Evolutionary conservation across 75 land plant species (phyloP).

Genomic region (Picea glauca): DNA sequence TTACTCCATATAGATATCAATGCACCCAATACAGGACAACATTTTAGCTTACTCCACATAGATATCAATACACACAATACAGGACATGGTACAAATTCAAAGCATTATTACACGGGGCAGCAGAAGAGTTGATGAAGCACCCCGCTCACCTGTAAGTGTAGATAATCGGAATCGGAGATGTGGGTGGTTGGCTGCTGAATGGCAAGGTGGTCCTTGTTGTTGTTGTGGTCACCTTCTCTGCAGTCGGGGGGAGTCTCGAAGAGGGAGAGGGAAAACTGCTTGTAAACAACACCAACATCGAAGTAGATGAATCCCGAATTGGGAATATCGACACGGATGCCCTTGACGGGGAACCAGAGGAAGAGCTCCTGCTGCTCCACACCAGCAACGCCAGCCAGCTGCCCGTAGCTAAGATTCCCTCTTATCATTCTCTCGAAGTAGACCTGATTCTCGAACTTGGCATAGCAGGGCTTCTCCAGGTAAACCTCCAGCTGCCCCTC

Average conservation of each 20-base stretch:
- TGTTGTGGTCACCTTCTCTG: not conserved
- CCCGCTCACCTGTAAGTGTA: too few species aligned
- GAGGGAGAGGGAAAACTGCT: conserved; percentile 55
- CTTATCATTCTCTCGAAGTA: conserved; percentile 44
- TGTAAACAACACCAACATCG: conserved; percentile 69
- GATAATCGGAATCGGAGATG: too few species aligned
- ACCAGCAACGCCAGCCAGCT: conserved; percentile 50
- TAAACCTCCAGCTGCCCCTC: conserved; percentile 37
- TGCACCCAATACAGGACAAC: too few species aligned
- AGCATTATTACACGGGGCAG: too few species aligned
- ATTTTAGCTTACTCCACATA: too few species aligned
- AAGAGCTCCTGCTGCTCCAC: conserved; percentile 62
- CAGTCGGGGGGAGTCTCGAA: conserved; percentile 76
- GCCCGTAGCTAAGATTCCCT: conserved; percentile 60
- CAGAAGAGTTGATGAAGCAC: too few species aligned
- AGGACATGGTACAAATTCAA: too few species aligned
- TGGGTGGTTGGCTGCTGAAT: too few species aligned
- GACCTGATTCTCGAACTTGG: conserved; percentile 45
- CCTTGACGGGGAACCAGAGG: conserved; percentile 77
- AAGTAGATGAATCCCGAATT: conserved; percentile 56
- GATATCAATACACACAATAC: too few species aligned
- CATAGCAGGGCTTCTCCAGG: conserved; percentile 46
- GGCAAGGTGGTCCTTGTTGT: too few species aligned
- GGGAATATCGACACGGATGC: conserved; percentile 51
- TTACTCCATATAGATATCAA: too few species aligned